Evolutionary conservation across 208 protist species (phyloP).

Genomic region (Trypanosoma congolense): DNA sequence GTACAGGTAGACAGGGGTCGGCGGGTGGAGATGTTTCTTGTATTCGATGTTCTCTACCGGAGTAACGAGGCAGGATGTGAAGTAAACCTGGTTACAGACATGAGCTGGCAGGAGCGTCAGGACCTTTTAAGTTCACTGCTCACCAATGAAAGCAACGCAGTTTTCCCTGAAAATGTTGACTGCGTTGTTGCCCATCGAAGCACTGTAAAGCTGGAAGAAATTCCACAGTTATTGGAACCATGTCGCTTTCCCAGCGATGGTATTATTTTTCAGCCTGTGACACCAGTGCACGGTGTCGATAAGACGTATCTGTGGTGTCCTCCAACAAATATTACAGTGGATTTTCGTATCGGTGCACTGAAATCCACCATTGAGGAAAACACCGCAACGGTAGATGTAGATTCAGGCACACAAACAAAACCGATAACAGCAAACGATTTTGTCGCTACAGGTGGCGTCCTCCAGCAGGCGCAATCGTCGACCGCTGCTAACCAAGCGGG

Average conservation of each 20-base stretch:
- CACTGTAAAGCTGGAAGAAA: conserved; percentile 37
- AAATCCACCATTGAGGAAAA: conserved; percentile 8
- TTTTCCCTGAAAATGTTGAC: conserved; percentile 32
- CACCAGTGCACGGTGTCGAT: conserved; percentile 38
- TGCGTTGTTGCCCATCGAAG: conserved; percentile 69
- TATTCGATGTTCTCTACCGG: conserved; percentile 77
- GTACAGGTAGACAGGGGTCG: conserved; percentile 38
- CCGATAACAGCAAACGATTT: conserved; percentile 1
- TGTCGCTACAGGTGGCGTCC: neutral
- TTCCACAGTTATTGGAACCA: conserved; percentile 55
- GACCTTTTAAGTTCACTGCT: conserved; percentile 42
- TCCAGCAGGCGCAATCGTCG: neutral
- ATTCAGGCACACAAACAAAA: conserved; percentile 9
- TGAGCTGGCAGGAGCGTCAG: conserved; percentile 64
- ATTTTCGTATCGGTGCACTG: conserved; percentile 71
- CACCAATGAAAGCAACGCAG: conserved; percentile 37
- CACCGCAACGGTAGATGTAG: neutral
- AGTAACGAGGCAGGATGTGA: conserved; percentile 34
- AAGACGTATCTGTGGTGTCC: conserved; percentile 67
- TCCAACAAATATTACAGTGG: conserved; percentile 55
- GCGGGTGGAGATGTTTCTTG: conserved; percentile 66
- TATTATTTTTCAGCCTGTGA: conserved; percentile 72
- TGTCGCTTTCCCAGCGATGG: conserved; percentile 61
- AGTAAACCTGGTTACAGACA: conserved; percentile 48
- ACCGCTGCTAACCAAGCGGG: conserved; percentile 1